Evolutionary conservation across 139 green algal species (phyloP).

Genomic region (Picochlorum sp.): DNA sequence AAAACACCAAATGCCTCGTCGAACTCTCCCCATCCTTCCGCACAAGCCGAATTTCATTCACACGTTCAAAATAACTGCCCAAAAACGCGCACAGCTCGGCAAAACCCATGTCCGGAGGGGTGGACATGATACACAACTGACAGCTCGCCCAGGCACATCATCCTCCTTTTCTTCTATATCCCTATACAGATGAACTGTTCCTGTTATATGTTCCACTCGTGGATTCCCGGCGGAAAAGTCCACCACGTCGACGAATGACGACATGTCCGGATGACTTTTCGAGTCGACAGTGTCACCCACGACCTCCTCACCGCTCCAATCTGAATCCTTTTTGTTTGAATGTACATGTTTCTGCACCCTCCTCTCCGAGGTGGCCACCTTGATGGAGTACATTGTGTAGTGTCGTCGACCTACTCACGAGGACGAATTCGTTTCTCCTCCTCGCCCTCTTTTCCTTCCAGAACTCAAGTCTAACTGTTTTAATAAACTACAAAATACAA

Average conservation of each 20-base stretch:
- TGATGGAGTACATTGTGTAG: no score
- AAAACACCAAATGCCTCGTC: conserved; percentile 81
- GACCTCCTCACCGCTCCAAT: no score
- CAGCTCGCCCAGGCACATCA: conserved; percentile 12
- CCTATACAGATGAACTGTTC: conserved; percentile 76
- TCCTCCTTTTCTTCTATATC: conserved; percentile 14
- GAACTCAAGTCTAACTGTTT: no score
- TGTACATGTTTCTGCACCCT: no score
- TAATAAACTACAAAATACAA: no score
- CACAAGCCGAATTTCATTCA: conserved; percentile 70
- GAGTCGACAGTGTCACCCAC: not conserved
- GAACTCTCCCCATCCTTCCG: conserved; percentile 37
- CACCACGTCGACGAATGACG: conserved; percentile 4
- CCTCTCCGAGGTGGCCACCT: no score
- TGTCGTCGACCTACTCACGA: no score
- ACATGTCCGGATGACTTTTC: not conserved
- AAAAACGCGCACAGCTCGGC: conserved; percentile 86
- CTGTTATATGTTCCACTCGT: conserved; percentile 78
- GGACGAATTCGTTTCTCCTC: no score
- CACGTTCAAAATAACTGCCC: conserved; percentile 55
- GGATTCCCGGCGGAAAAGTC: conserved; percentile 76
- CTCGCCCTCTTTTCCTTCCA: no score
- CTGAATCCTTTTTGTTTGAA: no score
- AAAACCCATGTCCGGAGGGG: conserved; percentile 80
- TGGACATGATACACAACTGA: conserved; percentile 68